These are phyloP conservation scores for Pontederia paniculata DNA, from an alignment of 176 grass and related monocot species.

Conservation along the genomic window DNA sequence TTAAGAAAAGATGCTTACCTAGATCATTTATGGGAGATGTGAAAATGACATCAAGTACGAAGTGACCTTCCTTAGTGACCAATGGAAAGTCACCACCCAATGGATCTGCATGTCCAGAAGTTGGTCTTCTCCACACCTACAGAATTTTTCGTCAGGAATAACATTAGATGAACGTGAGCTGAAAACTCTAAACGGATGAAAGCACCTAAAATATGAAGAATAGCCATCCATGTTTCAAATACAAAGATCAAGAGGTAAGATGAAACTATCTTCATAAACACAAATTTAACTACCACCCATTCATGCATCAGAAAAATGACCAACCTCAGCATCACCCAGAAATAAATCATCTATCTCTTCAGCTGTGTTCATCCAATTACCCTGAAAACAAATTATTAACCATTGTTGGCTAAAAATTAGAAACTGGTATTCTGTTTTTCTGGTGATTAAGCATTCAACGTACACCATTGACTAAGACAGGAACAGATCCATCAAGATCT, in stretches of 20 bases:
- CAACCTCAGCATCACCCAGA: constrained; percentile 80
- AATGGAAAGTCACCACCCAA: constrained; percentile 66
- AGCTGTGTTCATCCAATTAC: constrained; percentile 71
- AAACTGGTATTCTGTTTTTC: constrained; percentile 1
- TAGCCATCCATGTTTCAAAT: background rate
- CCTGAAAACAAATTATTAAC: constrained; percentile 35
- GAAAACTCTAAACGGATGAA: background rate
- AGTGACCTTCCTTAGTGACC: constrained; percentile 66
- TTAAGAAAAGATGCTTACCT: constrained; percentile 21
- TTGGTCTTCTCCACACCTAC: constrained; percentile 93
- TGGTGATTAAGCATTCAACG: constrained; percentile 7
- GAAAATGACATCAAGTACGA: constrained; percentile 80
- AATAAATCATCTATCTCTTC: constrained; percentile 87
- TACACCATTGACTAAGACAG: constrained; percentile 80
- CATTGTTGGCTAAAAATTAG: constrained; percentile 18
- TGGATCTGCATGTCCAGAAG: constrained; percentile 49
- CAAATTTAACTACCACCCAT: background rate
- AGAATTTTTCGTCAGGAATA: background rate
- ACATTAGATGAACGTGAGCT: background rate
- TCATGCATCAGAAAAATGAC: background rate
- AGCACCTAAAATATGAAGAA: background rate
- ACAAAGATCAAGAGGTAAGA: background rate
- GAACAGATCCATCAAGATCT: constrained; percentile 56
- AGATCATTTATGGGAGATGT: constrained; percentile 67
- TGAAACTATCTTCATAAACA: background rate